Evolutionary conservation across 805 yeast species (phyloP).

Genomic region (Zygoascus biomembranicola): DNA sequence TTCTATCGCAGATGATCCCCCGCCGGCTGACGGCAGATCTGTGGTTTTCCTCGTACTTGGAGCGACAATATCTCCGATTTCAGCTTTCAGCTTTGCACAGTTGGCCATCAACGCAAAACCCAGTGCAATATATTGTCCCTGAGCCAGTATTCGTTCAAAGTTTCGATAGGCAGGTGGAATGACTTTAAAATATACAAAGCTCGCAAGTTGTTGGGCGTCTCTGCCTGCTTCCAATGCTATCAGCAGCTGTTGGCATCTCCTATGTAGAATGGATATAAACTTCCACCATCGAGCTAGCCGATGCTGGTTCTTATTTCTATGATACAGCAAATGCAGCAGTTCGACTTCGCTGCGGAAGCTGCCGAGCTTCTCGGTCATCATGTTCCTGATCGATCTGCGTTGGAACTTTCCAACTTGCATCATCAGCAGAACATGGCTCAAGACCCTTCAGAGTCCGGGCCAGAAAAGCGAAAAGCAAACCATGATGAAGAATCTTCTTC

Average conservation of each 20-base stretch:
- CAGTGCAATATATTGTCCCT: conserved; percentile 68
- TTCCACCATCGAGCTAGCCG: conserved; percentile 70
- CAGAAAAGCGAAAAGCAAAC: neutral
- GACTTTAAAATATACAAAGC: conserved; percentile 30
- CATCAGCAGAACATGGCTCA: neutral
- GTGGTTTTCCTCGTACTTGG: neutral
- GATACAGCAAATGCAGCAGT: conserved; percentile 54
- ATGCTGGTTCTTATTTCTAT: conserved; percentile 73
- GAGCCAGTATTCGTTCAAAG: conserved; percentile 58
- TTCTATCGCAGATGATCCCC: neutral
- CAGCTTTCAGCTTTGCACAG: conserved; percentile 37
- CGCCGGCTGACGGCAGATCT: neutral
- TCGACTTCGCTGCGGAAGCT: conserved; percentile 42
- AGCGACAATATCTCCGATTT: conserved; percentile 10
- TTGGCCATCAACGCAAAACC: conserved; percentile 63
- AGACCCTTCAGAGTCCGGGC: neutral
- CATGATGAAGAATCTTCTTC: neutral
- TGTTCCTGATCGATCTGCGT: neutral
- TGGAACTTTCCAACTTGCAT: neutral
- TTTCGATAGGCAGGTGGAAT: conserved; percentile 46
- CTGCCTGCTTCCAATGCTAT: neutral
- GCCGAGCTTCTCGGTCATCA: neutral
- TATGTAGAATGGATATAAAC: conserved; percentile 52
- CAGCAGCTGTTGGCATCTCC: conserved; percentile 29
- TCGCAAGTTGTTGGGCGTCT: conserved; percentile 9